Evolutionary conservation across 345 rosid genomes (phyloP).

Genomic region (Eucalyptus globulus): DNA sequence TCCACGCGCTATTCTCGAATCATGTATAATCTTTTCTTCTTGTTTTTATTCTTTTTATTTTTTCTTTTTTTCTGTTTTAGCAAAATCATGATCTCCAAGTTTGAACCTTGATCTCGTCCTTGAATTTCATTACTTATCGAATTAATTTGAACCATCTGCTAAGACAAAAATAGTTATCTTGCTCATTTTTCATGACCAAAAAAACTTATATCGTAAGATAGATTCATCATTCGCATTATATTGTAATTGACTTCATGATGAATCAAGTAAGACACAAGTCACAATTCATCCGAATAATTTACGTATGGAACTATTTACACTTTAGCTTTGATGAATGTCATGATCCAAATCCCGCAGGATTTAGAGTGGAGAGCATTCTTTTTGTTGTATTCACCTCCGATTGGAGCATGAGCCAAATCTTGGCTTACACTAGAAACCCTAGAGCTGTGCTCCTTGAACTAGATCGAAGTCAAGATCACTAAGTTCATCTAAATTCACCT

Average conservation of each 20-base stretch:
- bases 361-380: not conserved
- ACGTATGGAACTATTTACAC: not conserved
- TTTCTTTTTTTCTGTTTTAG: not conserved
- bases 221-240: rapidly evolving
- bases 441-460: not conserved
- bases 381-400: not conserved
- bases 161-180: not conserved
- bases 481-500: not conserved
- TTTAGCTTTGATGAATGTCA: not conserved
- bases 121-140: not conserved
- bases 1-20: not conserved
- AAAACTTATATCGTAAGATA: rapidly evolving
- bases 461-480: not conserved
- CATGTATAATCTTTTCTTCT: not conserved
- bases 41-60: rapidly evolving
- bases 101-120: not conserved
- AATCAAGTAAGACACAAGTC: not conserved
- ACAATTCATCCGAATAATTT: not conserved
- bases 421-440: not conserved
- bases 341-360: not conserved
- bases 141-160: not conserved
- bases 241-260: not conserved
- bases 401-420: not conserved
- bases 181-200: rapidly evolving
- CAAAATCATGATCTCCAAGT: not conserved